A percentile compares a stretch with the other conserved stretches of the same genome.
Conservation (phyloP, 2,329 filamentous ascomycete species). For the Chaetomiaceae sp. region DNA sequence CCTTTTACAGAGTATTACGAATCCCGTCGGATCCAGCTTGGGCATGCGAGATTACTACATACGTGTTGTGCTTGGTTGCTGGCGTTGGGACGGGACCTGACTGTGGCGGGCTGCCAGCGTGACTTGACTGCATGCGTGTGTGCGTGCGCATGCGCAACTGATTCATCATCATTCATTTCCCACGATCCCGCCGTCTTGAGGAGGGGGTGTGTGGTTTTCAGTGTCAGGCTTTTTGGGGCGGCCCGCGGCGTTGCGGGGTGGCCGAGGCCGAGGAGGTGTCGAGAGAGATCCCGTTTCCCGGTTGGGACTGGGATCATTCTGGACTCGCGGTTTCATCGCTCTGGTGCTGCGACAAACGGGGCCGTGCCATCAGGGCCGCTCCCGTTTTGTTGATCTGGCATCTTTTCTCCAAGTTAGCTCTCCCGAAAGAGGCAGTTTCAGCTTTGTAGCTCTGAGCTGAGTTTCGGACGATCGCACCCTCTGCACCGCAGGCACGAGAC, state of each 20-base stretch:
- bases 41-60: constrained; percentile 14
- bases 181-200: background rate
- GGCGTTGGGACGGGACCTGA: background rate
- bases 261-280: background rate
- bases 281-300: no score
- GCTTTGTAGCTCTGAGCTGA: background rate
- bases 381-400: background rate
- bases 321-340: constrained; percentile 8
- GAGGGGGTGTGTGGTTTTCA: background rate
- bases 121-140: background rate
- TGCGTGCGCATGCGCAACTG: constrained; percentile 6
- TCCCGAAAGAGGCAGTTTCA: background rate
- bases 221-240: background rate
- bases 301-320: constrained; percentile 1
- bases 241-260: constrained; percentile 8
- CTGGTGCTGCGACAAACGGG: background rate
- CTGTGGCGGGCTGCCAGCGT: background rate
- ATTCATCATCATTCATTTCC: constrained; percentile 14
- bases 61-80: no score
- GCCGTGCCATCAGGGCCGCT: background rate
- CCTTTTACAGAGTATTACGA: no score
- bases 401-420: no score
- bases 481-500: background rate
- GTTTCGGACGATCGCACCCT: no score
- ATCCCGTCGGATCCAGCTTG: no score